Evolutionary conservation across 495 filamentous ascomycete species (phyloP).

Genomic region (Penicillium daleae): DNA sequence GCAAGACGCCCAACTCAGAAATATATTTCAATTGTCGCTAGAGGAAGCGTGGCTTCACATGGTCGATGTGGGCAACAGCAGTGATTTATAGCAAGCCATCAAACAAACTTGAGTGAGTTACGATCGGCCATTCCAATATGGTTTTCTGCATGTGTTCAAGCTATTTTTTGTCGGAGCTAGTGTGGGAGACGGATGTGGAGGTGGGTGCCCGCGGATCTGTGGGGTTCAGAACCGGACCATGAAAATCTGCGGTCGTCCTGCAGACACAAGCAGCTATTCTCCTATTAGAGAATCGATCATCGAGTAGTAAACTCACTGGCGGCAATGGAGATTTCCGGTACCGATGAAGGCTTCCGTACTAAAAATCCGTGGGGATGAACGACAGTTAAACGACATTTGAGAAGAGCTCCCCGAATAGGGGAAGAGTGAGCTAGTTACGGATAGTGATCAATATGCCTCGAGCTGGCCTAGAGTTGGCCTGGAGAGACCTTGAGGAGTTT

Average conservation of each 20-base stretch:
- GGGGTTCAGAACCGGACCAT: constrained; percentile 31
- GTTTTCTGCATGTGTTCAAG: background rate
- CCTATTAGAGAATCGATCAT: background rate
- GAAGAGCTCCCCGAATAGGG: too few species aligned
- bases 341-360: background rate
- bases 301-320: background rate
- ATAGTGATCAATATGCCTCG: too few species aligned
- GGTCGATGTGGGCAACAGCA: background rate
- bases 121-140: background rate
- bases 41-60: background rate
- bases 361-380: too few species aligned
- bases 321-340: background rate
- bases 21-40: background rate
- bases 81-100: background rate
- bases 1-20: background rate
- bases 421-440: too few species aligned
- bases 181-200: constrained; percentile 21
- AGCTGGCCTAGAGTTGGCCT: too few species aligned
- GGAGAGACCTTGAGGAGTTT: too few species aligned
- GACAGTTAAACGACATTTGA: too few species aligned
- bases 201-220: constrained; percentile 16
- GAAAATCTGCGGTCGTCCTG: background rate
- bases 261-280: background rate
- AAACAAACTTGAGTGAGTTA: background rate
- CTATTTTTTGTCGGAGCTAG: background rate